Conservation (phyloP, 441 rosid species). For the Syzygium syzygioides region DNA sequence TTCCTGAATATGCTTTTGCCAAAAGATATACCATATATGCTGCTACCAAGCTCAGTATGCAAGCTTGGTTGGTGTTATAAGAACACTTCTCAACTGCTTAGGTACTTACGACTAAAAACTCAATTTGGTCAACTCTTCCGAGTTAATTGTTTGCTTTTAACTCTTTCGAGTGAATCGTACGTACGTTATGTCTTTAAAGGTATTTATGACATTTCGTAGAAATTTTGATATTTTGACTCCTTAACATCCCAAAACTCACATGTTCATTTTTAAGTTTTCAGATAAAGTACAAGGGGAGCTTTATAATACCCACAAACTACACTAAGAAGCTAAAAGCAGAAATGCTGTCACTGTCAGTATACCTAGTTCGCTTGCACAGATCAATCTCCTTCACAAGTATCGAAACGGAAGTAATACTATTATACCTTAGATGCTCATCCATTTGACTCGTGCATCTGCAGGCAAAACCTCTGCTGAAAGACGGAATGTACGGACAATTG, state of each 20-base stretch:
- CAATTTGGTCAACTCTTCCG: background rate
- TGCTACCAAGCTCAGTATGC: background rate
- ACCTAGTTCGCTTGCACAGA: background rate
- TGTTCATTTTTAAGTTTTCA: background rate
- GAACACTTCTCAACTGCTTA: background rate
- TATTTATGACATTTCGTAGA: background rate
- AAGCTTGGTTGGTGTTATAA: background rate
- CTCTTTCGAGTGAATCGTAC: background rate
- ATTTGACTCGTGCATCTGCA: conserved; percentile 2
- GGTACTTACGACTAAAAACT: background rate
- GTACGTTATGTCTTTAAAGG: background rate
- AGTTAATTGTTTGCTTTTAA: background rate
- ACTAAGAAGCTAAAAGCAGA: background rate
- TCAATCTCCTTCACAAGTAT: background rate
- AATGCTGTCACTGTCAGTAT: background rate
- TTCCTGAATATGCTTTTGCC: background rate
- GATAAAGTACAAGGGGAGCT: background rate
- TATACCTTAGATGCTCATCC: background rate
- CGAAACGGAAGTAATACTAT: background rate
- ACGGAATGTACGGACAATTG: conserved; percentile 17
- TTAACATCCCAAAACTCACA: background rate
- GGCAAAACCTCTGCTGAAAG: conserved; percentile 30
- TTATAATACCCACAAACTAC: background rate
- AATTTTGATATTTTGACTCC: background rate
- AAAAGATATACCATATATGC: background rate